Percentiles rank a stretch among this genome's conserved stretches.
phyloP scores from a whole-genome alignment of 2,329 filamentous ascomycete genomes.

The Scytalidium sp. region DNA sequence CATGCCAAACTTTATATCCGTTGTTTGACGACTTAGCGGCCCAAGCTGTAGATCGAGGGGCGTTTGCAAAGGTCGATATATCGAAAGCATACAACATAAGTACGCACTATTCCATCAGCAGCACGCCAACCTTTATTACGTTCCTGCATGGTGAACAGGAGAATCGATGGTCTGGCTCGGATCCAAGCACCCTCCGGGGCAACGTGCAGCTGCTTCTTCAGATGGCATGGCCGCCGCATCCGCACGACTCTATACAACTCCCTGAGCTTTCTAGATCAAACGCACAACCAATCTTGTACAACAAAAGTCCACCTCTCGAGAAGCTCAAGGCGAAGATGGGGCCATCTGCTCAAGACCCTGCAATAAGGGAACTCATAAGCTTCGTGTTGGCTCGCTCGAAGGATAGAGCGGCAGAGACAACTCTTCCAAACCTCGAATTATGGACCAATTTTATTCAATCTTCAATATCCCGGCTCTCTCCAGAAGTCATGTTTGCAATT shows the following conservation, averaged over 20 bases:
- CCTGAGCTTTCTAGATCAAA: slow-evolving; percentile 65
- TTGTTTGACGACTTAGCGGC: slow-evolving; percentile 76
- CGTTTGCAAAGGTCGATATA: slow-evolving; percentile 82
- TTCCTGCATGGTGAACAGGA: slow-evolving; percentile 74
- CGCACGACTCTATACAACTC: slow-evolving; percentile 68
- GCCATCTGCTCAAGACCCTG: slow-evolving; percentile 50
- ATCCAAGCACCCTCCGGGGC: slow-evolving; percentile 62
- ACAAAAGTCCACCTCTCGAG: slow-evolving; percentile 75
- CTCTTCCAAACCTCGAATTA: slow-evolving; percentile 66
- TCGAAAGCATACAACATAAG: slow-evolving; percentile 62
- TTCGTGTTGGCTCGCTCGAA: slow-evolving; percentile 66
- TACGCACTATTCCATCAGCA: slow-evolving; percentile 63
- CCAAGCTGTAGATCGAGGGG: slow-evolving; percentile 64
- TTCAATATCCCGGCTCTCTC: slow-evolving; percentile 53
- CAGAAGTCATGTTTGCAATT: slow-evolving; percentile 70
- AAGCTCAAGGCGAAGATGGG: slow-evolving; percentile 83
- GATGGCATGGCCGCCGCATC: slow-evolving; percentile 73
- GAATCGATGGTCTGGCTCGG: slow-evolving; percentile 78
- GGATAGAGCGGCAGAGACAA: slow-evolving; percentile 59
- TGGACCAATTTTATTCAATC: slow-evolving; percentile 61
- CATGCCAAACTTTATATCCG: slow-evolving; percentile 81
- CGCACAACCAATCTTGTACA: slow-evolving; percentile 63
- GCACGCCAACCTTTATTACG: slow-evolving; percentile 87
- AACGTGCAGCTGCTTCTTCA: slow-evolving; percentile 73
- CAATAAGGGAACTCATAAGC: slow-evolving; percentile 60